These are phyloP conservation scores for Funneliformis caledonium DNA, from an alignment of 371 early-diverging fungal species.

Conservation along the genomic window DNA sequence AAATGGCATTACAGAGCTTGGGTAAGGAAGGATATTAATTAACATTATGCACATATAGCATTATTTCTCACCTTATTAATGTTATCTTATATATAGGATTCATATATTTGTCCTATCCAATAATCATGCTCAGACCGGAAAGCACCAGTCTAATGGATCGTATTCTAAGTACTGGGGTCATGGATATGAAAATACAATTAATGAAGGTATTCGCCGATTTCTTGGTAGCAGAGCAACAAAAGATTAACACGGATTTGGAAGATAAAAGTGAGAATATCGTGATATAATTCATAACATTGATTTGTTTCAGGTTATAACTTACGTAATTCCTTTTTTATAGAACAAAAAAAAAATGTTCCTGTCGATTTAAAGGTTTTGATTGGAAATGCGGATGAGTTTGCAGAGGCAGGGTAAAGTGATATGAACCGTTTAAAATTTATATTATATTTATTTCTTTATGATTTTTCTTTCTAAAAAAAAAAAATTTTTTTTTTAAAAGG, in stretches of 20 bases:
- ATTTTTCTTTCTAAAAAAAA: constrained; percentile 20
- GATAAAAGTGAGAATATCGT: constrained; percentile 48
- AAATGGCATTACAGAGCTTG: constrained; percentile 53
- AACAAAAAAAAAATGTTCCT: constrained; percentile 45
- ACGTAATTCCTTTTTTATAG: background rate
- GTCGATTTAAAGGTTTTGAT: constrained; percentile 75
- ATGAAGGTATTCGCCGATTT: constrained; percentile 75
- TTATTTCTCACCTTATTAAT: constrained; percentile 34
- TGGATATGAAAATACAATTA: constrained; percentile 64
- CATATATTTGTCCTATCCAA: constrained; percentile 73
- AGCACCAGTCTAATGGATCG: constrained; percentile 70
- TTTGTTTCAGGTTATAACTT: background rate
- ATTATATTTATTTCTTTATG: background rate
- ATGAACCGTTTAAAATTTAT: background rate
- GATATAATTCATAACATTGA: background rate
- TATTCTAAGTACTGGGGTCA: constrained; percentile 59
- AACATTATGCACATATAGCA: background rate
- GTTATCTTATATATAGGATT: constrained; percentile 57
- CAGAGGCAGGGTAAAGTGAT: constrained; percentile 65
- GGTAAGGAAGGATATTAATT: constrained; percentile 43
- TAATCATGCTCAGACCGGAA: constrained; percentile 62
- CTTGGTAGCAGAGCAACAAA: constrained; percentile 66
- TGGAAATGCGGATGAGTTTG: constrained; percentile 79
- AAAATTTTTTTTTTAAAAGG: constrained; percentile 46
- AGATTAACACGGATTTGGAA: constrained; percentile 50